Evolutionary conservation across 2,329 filamentous ascomycete species (phyloP), one percentile per base, ranked within the genome.

Genomic region (Colletotrichum noveboracense): DNA sequence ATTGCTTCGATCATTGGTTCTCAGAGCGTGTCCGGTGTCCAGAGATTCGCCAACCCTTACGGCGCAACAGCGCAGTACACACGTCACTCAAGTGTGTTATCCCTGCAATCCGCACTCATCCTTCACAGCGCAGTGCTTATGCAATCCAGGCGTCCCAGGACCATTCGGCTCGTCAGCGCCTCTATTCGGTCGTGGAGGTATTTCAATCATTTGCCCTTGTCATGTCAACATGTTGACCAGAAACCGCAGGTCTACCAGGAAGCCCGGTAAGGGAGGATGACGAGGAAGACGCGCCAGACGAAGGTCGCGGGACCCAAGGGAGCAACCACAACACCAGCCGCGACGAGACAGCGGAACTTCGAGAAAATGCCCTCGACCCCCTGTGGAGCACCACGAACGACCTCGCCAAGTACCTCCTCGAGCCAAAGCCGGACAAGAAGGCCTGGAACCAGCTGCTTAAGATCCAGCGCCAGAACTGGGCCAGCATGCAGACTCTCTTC

Each of bases 381-480:
- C 78, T 85, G 10, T 77, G 76, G 66, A 77, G 78, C 21, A 78
- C 80, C 34, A 75, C 83, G 0, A 76, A 79, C 16, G 79, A 79
- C 7, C 71, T 85, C 34, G 79, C 83, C 71, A 75, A 77, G 4
- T 80, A 78, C 66, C 76, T 84, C 5, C 65, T 76, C 21, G 66
- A 79, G 5, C 56, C 70, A 5, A 64, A 77, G 7, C 55, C 62
- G 5, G 34, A 24, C 5, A 68, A 36, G 5, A 75, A 68, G 7
- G 16, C 28, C 36, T 74, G 75, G 65, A 60, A 36, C 13, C 21
- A 24, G 21, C 56, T 77, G 30, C 48, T 75, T 28, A 32, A 34
- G 4, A 52, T 77, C 26, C 52, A 71, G 55, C 70, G 79, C 62
- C 77, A 76, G 16, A 69, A 79, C 9, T 83, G 84, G 70, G 75